These are phyloP conservation scores for Beauveria pseudobassiana DNA, from an alignment of 2,329 filamentous ascomycete genomes.

Conservation along the genomic window DNA sequence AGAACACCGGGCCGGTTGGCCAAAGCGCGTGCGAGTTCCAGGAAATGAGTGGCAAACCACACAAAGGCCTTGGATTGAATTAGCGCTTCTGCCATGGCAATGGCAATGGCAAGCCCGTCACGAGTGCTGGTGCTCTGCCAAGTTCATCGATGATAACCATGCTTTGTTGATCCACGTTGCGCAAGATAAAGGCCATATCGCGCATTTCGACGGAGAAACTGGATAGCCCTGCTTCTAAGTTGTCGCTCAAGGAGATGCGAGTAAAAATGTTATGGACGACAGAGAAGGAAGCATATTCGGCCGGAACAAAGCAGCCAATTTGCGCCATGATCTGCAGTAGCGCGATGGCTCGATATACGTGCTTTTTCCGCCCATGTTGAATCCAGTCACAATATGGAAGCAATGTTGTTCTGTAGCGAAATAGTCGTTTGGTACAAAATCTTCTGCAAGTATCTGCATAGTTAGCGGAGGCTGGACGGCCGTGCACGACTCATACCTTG, in stretches of 20 bases:
- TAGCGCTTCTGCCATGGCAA: constrained; percentile 83
- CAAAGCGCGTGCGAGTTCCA: constrained; percentile 70
- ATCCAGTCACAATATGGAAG: constrained; percentile 91
- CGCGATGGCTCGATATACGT: constrained; percentile 87
- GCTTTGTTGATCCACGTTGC: constrained; percentile 69
- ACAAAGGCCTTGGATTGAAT: constrained; percentile 71
- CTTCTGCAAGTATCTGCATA: constrained; percentile 49
- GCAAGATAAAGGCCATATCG: constrained; percentile 87
- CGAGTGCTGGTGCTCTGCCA: constrained; percentile 78
- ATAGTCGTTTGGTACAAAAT: constrained; percentile 83
- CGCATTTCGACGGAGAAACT: constrained; percentile 94
- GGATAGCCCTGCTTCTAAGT: constrained; percentile 82
- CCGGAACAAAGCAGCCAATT: constrained; percentile 84
- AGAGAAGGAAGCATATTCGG: constrained; percentile 72
- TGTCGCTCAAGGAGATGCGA: constrained; percentile 78
- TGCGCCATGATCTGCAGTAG: constrained; percentile 90
- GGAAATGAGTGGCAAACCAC: constrained; percentile 93
- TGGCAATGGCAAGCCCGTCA: constrained; percentile 82
- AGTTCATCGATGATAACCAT: constrained; percentile 87
- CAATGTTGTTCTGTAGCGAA: constrained; percentile 73
- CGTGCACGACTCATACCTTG: constrained; percentile 35
- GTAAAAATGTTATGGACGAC: constrained; percentile 81
- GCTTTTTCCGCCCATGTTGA: constrained; percentile 97
- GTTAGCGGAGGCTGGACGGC: neutral
- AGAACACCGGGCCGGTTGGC: constrained; percentile 69